Evolutionary conservation across 2,329 filamentous ascomycete species (phyloP), one percentile per base, ranked within the genome.

Genomic region (Fusarium begoniae): DNA sequence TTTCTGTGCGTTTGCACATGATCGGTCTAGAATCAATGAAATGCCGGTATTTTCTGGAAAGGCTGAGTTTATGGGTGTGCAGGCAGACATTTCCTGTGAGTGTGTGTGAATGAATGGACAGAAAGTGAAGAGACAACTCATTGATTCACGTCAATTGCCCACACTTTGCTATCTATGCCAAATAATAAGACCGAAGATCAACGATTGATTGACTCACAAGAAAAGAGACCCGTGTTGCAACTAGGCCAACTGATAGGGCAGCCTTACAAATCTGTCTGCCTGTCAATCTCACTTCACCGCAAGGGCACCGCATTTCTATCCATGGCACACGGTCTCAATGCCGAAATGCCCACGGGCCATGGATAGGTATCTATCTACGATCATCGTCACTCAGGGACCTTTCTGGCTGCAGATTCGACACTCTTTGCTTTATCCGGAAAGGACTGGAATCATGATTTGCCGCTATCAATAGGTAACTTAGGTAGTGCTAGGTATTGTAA

Each of bases 371-470:
- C 10, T 26, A 26, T 51, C 15, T 50, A 50, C 37, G 45, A 72
- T 72, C 68, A 64, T 64, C 61, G 37, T 57, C 44, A 59, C 35
- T 24, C 37, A 41, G 51, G 50, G 24, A 58, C 40, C 51, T 26
- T 58, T 61, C 35, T 60, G 43, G 53, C 8, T 60, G 40, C 40
- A 66, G 48, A 66, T 45, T 56, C 43, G 62, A 45, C 55, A 43
- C 57, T 73, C 47, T 55, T 73, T 66, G 24, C 47, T 74, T 48
- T 30, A 72, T 74, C 28, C 51, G 71, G 71, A 72, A 74, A 74
- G 30, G 71, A 69, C 57, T 72, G 55, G 56, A 72, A 50, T 69
- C 60, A 54, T 62, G 71, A 68, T 74, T 74, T 60, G 62, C 63
- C 59, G 71, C 68, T 73, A 73, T 51, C 65, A 73, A 66, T 41